Conservation (phyloP, 139 green algal species). For the Nannochloris sp. region DNA sequence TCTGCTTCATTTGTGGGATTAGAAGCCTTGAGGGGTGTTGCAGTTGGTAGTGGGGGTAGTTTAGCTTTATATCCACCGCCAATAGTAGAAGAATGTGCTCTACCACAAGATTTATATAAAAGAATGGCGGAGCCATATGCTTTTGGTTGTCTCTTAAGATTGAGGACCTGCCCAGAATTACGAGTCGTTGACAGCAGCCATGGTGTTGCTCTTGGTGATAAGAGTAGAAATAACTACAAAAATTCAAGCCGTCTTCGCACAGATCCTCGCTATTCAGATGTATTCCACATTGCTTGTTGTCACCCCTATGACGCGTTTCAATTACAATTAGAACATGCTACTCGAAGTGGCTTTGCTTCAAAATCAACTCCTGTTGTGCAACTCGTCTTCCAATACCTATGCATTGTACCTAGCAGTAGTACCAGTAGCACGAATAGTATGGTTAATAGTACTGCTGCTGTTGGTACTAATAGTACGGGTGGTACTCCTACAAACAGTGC, state of each 20-base stretch:
- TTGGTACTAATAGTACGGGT: neutral
- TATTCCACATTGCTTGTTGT: constrained; percentile 68
- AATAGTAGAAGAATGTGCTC: constrained; percentile 4
- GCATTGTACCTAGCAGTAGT: constrained; percentile 23
- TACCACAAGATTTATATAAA: constrained; percentile 77
- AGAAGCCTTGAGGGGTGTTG: constrained; percentile 43
- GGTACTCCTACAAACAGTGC: neutral
- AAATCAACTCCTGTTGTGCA: constrained; percentile 38
- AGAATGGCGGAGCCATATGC: constrained; percentile 49
- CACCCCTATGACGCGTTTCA: constrained; percentile 56
- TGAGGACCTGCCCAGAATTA: constrained; percentile 67
- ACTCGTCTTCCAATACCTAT: constrained; percentile 72
- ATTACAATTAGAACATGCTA: constrained; percentile 58
- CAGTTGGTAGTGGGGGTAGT: constrained; percentile 52
- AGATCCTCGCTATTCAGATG: constrained; percentile 48
- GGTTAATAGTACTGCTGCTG: neutral
- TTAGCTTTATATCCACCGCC: constrained; percentile 65
- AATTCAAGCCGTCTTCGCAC: neutral
- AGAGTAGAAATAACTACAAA: too few relatives aligned
- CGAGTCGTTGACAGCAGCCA: constrained; percentile 40
- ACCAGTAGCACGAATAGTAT: neutral
- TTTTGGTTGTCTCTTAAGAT: constrained; percentile 53
- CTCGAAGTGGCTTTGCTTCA: constrained; percentile 22
- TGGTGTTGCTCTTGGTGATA: neutral
- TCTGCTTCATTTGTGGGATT: constrained; percentile 29